Conservation (phyloP, 768 basidiomycete genomes). For the Chalciporus chontae region DNA sequence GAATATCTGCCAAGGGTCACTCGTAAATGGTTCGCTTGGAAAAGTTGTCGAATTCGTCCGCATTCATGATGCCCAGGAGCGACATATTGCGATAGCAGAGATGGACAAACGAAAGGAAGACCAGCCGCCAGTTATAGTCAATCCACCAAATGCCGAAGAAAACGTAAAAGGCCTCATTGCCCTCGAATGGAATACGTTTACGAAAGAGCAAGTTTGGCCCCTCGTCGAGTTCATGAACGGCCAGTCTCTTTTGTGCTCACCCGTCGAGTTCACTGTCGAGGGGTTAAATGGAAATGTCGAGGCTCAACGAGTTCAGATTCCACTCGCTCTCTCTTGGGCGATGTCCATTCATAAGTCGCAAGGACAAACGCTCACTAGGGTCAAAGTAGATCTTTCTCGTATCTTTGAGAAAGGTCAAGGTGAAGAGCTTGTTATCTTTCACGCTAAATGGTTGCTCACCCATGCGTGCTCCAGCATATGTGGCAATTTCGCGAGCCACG, state of each 20-base stretch:
- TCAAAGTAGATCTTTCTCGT: slow-evolving; percentile 86
- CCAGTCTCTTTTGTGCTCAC: slow-evolving; percentile 26
- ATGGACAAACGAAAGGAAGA: slow-evolving; percentile 19
- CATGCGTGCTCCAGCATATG: slow-evolving; percentile 26
- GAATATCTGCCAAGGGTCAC: slow-evolving; percentile 31
- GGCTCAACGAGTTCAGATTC: slow-evolving; percentile 51
- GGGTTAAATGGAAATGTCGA: slow-evolving; percentile 33
- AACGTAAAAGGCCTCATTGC: slow-evolving; percentile 14
- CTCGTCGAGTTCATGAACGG: slow-evolving; percentile 36
- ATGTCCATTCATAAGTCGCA: slow-evolving; percentile 99
- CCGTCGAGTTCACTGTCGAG: slow-evolving; percentile 33
- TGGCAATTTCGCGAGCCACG: slow-evolving; percentile 39
- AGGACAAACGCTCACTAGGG: slow-evolving; percentile 91
- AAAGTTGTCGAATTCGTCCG: slow-evolving; percentile 46
- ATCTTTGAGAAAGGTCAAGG: slow-evolving; percentile 85
- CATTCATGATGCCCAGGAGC: slow-evolving; percentile 26
- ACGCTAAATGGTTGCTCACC: background rate
- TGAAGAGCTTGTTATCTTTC: slow-evolving; percentile 7
- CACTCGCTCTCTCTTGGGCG: slow-evolving; percentile 89
- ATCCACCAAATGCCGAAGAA: background rate
- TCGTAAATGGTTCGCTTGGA: slow-evolving; percentile 92
- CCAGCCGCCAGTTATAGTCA: background rate
- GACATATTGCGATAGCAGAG: slow-evolving; percentile 28
- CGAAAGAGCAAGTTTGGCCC: slow-evolving; percentile 27
- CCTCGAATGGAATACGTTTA: slow-evolving; percentile 12